Evolutionary conservation across 768 basidiomycete genomes (phyloP).

Genomic region (Russula sp.): DNA sequence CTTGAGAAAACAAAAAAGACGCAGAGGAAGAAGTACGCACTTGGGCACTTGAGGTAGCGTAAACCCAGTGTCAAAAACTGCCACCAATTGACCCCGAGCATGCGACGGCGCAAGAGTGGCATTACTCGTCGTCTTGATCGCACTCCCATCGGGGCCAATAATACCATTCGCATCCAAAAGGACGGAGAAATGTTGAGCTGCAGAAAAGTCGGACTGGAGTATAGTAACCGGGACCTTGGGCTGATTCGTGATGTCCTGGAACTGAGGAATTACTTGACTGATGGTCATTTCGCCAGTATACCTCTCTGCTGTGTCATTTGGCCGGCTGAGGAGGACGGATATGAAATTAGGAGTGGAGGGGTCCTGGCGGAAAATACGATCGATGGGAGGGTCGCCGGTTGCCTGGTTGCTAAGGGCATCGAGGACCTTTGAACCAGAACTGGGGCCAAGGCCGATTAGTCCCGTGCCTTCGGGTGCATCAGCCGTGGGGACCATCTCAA

Average conservation of each 20-base stretch:
- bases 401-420: conserved; percentile 28
- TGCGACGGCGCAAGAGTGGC: conserved; percentile 65
- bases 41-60: conserved; percentile 55
- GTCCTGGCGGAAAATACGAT: conserved; percentile 59
- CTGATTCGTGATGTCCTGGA: conserved; percentile 43
- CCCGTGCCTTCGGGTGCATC: conserved; percentile 33
- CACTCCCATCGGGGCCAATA: conserved; percentile 52
- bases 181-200: conserved; percentile 60
- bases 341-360: conserved; percentile 51
- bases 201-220: conserved; percentile 38
- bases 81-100: conserved; percentile 53
- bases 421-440: conserved; percentile 43
- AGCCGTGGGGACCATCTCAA: conserved; percentile 33
- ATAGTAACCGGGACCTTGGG: conserved; percentile 45
- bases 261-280: conserved; percentile 49
- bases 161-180: conserved; percentile 56
- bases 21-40: conserved; percentile 27
- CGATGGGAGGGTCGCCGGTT: conserved; percentile 49
- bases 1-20: conserved; percentile 3
- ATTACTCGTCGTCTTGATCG: conserved; percentile 39
- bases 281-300: conserved; percentile 58
- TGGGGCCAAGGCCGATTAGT: conserved; percentile 56
- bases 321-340: conserved; percentile 56
- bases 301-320: conserved; percentile 43
- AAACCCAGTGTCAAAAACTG: conserved; percentile 66